A percentile compares a stretch with the other conserved stretches of the same genome.
Evolutionary conservation across 2,329 filamentous ascomycete species (phyloP).

Genomic region (Neopestalotiopsis clavispora): DNA sequence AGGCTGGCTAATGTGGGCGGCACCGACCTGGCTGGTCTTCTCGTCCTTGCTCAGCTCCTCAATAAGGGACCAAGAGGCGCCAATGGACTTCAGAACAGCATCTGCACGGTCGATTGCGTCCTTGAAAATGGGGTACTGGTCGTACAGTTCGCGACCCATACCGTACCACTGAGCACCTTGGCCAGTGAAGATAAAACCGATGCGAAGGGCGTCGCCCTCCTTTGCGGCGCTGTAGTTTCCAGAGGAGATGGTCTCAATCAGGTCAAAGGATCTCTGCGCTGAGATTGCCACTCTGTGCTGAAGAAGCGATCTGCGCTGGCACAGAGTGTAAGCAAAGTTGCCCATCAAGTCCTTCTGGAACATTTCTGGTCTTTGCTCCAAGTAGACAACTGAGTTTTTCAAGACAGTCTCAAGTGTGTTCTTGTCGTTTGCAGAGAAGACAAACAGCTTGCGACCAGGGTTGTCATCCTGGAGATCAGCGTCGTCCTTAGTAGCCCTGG

Average conservation of each 20-base stretch:
- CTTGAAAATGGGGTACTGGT: conserved; percentile 41
- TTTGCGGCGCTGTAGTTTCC: conserved; percentile 40
- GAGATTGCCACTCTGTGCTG: conserved; percentile 49
- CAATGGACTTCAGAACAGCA: conserved; percentile 33
- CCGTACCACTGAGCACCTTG: conserved; percentile 46
- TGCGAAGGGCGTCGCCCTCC: conserved; percentile 39
- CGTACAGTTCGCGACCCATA: conserved; percentile 47
- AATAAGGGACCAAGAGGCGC: conserved; percentile 41
- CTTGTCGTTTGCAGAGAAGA: conserved; percentile 48
- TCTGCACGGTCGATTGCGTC: conserved; percentile 41
- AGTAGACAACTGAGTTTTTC: conserved; percentile 45
- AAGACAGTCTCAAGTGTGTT: conserved; percentile 38
- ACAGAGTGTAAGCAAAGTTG: conserved; percentile 53
- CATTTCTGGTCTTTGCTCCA: conserved; percentile 48
- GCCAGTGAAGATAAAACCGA: conserved; percentile 48
- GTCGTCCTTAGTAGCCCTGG: conserved; percentile 35
- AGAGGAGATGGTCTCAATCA: conserved; percentile 49
- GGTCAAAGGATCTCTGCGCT: conserved; percentile 48
- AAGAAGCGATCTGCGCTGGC: conserved; percentile 48
- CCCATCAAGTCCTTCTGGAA: conserved; percentile 49
- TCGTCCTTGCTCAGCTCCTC: conserved; percentile 42
- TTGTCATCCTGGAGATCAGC: conserved; percentile 37
- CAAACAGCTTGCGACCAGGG: conserved; percentile 44
- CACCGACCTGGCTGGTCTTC: conserved; percentile 39
- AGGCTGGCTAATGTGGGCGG: conserved; percentile 45